phyloP scores from a whole-genome alignment of 306 rosid species.

The Acacia acuminata region DNA sequence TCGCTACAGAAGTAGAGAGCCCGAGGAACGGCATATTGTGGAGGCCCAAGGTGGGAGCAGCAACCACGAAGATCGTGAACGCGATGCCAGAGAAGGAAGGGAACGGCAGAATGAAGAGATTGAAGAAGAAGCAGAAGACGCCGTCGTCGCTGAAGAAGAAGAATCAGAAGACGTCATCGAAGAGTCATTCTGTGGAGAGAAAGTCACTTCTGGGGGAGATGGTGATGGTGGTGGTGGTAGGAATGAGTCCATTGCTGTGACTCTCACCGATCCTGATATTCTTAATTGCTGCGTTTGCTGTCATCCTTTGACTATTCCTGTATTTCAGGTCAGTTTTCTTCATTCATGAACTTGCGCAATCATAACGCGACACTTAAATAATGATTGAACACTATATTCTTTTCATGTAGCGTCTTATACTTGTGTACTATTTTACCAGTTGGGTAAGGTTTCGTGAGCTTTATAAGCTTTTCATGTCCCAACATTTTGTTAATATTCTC shows the following conservation, averaged over 20 bases:
- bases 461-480: neutral
- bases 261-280: conserved; percentile 63
- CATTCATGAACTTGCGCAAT: neutral
- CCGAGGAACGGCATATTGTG: neutral
- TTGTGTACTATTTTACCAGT: no score
- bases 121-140: neutral
- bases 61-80: no score
- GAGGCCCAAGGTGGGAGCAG: neutral
- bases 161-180: neutral
- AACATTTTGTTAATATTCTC: neutral
- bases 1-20: neutral
- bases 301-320: conserved; percentile 59
- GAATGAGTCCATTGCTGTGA: conserved; percentile 30
- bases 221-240: neutral
- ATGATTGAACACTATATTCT: no score
- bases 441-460: neutral
- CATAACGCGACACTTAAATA: no score
- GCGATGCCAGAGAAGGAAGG: neutral
- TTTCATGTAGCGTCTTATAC: no score
- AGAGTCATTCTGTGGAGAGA: no score
- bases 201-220: neutral
- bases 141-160: neutral
- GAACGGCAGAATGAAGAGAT: neutral
- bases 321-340: conserved; percentile 53
- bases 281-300: conserved; percentile 80